Base-by-base conservation (phyloP, 2,329 filamentous ascomycete species). In the Epichloe brachyelytri region DNA sequence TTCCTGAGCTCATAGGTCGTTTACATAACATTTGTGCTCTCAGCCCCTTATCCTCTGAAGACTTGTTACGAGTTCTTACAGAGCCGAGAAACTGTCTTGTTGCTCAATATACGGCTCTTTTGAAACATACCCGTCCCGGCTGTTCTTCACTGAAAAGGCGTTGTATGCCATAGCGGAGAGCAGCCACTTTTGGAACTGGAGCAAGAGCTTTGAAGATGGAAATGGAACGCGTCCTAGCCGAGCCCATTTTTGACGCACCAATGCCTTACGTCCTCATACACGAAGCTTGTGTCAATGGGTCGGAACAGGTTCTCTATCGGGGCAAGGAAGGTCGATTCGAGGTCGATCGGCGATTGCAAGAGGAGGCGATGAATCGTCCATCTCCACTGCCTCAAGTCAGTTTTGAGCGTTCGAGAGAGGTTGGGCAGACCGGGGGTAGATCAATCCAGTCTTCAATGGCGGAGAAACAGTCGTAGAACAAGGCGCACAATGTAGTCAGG, bases 1-100 rank as follows among this genome's bases (percentile, higher is more conserved):
- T 96, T 50, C 90, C 90, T 0, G 90, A 96, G 68, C 75, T 96
- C n/a, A 85, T 97, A 49, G 93, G 93, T n/a, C 86, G 93, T 17
- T 82, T 98, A 46, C 91, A 95, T 49, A 88, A 95, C 53, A 85
- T 89, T 46, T 89, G 88, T 54, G 87, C 93, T 0, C 78, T 98
- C 0, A 84, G 87, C 14, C 83, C 88, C 0, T 75, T 98, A 1
- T 79, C 78, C 2, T 70, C 76, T 14, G 63, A 74, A 22, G 79
- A 83, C 53, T 80, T 98, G 12, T 81, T 91, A 49, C 83, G 90
- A 49, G 93, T 98, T 55, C 76, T 98, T 39, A 96, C 88, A 0
- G 91, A 97, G 64, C 93, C 93, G 1, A 82, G 86, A 52, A 95
- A 96, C 69, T 88, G 84, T 49, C 77, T 98, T 0, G 76, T 95